Evolutionary conservation across 1,139 yeast species (phyloP), one percentile per base, ranked within the genome.

Genomic region (Nakaseomyces sp.): DNA sequence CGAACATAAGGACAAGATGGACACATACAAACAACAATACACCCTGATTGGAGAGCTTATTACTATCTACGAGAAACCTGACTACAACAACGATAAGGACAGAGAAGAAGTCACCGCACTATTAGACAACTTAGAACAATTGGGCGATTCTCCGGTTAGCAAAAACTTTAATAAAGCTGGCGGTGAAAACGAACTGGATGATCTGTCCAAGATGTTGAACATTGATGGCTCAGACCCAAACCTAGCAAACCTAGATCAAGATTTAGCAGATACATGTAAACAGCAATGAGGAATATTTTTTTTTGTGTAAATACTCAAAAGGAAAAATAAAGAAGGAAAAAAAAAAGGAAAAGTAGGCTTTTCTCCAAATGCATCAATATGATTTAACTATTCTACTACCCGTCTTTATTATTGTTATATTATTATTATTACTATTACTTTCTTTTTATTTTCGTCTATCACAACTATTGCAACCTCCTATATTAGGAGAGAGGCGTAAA

Each of bases 111-210:
- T 82, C 47, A 72, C 79, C 54, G 48, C 65, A 8, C 72, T 79
- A 50, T 67, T 88, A 54, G 93, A 85, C 50, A 69, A 74, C 12
- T 76, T 85, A 63, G 88, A 84, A 55, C 89, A 81, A 45, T 69
- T 86, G 41, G 96, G 97, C 0, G 85, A 87, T 56, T 95, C 96
- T 0, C 98, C 98, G 3, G 65, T 74, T 16, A 52, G 53, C 40
- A 57, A 56, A 39, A 54, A 58, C 17, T 49, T 53, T 39, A 51
- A 47, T 44, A 47, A 94, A 44, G 66, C 66, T 42, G 69, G 63
- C 37, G 68, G 65, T 40, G 76, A 72, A 45, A 43, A 45, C 22
- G 52, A 50, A 13, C 43, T 47, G 19, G 51, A 55, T 19, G 54
- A 55, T 12, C 33, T 58, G 6, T 43, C 53, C 13, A 56, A 54